phyloP scores from a whole-genome alignment of 495 filamentous ascomycete species.

The Aspergillus cristatus region DNA sequence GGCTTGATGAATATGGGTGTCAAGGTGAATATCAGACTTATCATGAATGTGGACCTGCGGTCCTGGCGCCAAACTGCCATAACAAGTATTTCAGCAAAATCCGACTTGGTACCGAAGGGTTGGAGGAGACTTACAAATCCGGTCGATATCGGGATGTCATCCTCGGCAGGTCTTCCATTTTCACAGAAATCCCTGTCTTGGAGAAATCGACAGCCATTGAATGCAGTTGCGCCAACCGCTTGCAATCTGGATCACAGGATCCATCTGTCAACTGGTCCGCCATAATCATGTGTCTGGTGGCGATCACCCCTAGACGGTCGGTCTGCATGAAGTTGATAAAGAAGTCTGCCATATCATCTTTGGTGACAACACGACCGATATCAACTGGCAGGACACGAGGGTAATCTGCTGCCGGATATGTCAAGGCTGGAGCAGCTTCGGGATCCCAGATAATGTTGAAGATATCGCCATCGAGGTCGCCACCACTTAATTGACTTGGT shows the following conservation, averaged over 20 bases:
- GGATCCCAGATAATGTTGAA: constrained; percentile 68
- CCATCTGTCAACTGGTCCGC: constrained; percentile 53
- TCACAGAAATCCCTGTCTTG: constrained; percentile 64
- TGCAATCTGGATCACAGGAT: constrained; percentile 47
- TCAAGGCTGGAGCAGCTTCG: constrained; percentile 25
- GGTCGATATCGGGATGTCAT: constrained; percentile 36
- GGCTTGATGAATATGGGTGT: constrained; percentile 2
- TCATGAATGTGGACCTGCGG: constrained; percentile 46
- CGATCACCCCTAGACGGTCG: constrained; percentile 63
- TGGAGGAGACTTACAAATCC: constrained; percentile 39
- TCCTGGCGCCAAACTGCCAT: constrained; percentile 47
- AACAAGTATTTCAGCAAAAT: neutral
- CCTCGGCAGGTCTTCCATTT: constrained; percentile 30
- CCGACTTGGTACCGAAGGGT: too few relatives aligned
- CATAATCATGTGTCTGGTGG: constrained; percentile 54
- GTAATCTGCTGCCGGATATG: constrained; percentile 57
- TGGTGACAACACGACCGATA: constrained; percentile 44
- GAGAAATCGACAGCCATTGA: constrained; percentile 78
- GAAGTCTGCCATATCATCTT: constrained; percentile 62
- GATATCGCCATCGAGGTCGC: constrained; percentile 74
- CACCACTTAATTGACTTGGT: constrained; percentile 66
- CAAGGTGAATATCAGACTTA: constrained; percentile 7
- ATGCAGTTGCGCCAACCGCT: constrained; percentile 56
- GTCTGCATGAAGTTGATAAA: constrained; percentile 74
- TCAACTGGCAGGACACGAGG: constrained; percentile 42